Percentiles rank a stretch among this genome's conserved stretches.
These are phyloP conservation scores for Neonectria sp. DNA, from an alignment of 2,329 filamentous ascomycete species.

Conservation along the genomic window DNA sequence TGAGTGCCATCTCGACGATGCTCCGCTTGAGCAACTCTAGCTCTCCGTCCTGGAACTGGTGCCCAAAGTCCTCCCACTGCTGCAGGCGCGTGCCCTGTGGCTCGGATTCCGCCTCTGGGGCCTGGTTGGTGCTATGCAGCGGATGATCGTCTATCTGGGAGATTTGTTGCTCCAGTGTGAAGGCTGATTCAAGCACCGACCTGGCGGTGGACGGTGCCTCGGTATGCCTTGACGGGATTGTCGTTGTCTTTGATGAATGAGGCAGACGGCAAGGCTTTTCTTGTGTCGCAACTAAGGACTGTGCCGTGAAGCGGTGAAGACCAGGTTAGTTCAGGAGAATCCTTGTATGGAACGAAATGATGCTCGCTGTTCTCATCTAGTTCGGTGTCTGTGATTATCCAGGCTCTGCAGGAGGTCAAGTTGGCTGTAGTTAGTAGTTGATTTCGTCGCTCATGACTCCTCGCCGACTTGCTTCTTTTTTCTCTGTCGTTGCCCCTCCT, in stretches of 20 bases:
- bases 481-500: conserved; percentile 26
- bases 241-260: conserved; percentile 7
- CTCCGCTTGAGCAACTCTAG: conserved; percentile 49
- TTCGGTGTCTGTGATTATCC: neutral
- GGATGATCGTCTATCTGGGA: conserved; percentile 4
- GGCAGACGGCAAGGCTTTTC: conserved; percentile 26
- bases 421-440: neutral
- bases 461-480: conserved; percentile 15
- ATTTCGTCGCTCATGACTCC: conserved; percentile 16
- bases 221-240: conserved; percentile 8
- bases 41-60: conserved; percentile 39
- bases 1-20: conserved; percentile 59
- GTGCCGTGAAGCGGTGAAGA: neutral
- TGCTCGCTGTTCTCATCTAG: neutral
- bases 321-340: neutral
- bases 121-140: conserved; percentile 7
- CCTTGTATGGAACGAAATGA: neutral
- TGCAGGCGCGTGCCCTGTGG: conserved; percentile 31
- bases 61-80: conserved; percentile 47
- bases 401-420: neutral
- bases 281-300: neutral
- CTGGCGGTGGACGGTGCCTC: neutral
- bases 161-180: conserved; percentile 15
- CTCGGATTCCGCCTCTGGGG: conserved; percentile 7
- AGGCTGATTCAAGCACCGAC: conserved; percentile 7